Conservation (phyloP, 2,329 filamentous ascomycete genomes). For the Tolypocladium guangdongense region DNA sequence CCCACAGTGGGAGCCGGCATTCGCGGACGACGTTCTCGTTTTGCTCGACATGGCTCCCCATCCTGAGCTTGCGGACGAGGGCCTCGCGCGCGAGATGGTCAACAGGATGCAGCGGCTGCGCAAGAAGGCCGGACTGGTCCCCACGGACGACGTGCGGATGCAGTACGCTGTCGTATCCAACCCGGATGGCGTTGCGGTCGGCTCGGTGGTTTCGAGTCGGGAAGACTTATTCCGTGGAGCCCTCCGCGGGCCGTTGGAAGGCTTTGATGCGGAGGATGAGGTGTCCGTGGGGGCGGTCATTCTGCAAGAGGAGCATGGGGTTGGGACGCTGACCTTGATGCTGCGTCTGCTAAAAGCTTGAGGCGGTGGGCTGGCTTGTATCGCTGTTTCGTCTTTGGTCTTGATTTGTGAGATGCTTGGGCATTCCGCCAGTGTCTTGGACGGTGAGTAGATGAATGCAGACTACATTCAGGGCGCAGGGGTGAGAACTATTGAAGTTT, state of each 20-base stretch:
- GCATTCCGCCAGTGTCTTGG: no score
- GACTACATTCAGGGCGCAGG: no score
- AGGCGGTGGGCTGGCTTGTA: no score
- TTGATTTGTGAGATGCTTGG: no score
- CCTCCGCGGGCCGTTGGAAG: neutral
- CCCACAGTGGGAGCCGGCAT: conserved; percentile 12
- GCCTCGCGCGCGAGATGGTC: conserved; percentile 46
- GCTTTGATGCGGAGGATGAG: neutral
- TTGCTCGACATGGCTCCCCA: conserved; percentile 67
- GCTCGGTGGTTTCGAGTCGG: neutral
- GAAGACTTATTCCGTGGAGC: neutral
- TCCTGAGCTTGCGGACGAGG: conserved; percentile 70
- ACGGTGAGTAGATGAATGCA: no score
- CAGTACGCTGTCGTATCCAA: neutral
- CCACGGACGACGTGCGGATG: neutral
- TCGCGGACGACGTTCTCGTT: conserved; percentile 48
- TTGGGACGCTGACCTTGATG: neutral
- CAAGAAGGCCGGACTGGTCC: conserved; percentile 12
- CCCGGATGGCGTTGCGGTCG: neutral
- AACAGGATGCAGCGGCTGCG: conserved; percentile 33
- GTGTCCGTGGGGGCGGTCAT: neutral
- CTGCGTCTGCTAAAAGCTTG: neutral
- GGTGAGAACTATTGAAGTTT: neutral
- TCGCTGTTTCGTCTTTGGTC: no score
- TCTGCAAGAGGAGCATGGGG: neutral